Conservation (phyloP, 768 basidiomycete genomes). For the Gyrodon lividus region DNA sequence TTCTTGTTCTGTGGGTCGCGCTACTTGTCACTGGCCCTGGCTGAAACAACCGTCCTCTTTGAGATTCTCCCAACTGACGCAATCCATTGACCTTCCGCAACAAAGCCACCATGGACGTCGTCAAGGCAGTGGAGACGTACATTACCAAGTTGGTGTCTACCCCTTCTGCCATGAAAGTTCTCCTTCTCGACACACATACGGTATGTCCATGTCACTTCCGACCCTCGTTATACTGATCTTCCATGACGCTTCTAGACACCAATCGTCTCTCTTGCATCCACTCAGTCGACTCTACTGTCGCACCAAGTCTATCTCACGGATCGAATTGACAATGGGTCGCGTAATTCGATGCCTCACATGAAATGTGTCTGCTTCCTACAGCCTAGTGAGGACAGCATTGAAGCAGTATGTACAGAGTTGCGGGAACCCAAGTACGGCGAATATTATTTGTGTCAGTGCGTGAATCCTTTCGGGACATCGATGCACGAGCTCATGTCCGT, state of each 20-base stretch:
- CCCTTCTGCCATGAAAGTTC: constrained; percentile 90
- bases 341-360: constrained; percentile 93
- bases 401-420: constrained; percentile 80
- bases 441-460: constrained; percentile 98
- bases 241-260: constrained; percentile 64
- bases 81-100: not conserved
- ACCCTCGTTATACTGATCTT: not conserved
- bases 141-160: constrained; percentile 84
- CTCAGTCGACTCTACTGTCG: constrained; percentile 88
- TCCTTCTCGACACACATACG: constrained; percentile 92
- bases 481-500: constrained; percentile 16
- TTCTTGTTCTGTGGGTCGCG: not conserved
- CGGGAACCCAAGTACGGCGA: constrained; percentile 92
- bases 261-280: constrained; percentile 91
- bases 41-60: not conserved
- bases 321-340: constrained; percentile 90
- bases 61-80: not conserved
- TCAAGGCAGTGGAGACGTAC: constrained; percentile 94
- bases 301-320: constrained; percentile 99
- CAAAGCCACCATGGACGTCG: constrained; percentile 72
- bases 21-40: not conserved
- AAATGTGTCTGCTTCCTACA: constrained; percentile 96
- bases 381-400: constrained; percentile 77
- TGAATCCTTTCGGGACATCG: constrained; percentile 44
- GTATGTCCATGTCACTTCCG: constrained; percentile 43